Percentiles rank a stretch among this genome's conserved stretches.
Conservation (phyloP, 2,329 filamentous ascomycete species). For the Davidsoniella neocaledoniae region DNA sequence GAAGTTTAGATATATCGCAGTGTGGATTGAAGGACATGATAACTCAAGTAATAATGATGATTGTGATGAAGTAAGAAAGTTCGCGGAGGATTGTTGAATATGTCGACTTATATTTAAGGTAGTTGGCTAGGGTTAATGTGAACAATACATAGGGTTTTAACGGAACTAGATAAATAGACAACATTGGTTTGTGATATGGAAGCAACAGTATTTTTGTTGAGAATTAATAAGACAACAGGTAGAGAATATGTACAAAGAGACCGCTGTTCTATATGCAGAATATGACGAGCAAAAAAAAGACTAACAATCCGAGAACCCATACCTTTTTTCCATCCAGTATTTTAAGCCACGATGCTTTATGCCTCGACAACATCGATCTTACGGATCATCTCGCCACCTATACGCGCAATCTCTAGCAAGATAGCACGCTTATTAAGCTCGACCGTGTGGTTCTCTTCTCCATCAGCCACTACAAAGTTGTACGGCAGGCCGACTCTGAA, state of each 20-base stretch:
- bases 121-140: too few species aligned
- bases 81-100: too few species aligned
- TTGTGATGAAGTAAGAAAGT: too few species aligned
- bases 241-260: conserved; percentile 6
- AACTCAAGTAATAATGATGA: too few species aligned
- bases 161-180: too few species aligned
- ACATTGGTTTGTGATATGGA: too few species aligned
- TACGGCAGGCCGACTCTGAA: conserved; percentile 60
- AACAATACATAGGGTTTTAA: too few species aligned
- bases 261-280: conserved; percentile 4
- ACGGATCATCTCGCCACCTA: conserved; percentile 50
- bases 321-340: background rate
- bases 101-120: too few species aligned
- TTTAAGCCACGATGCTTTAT: conserved; percentile 3
- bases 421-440: conserved; percentile 52
- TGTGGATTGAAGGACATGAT: too few species aligned
- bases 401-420: conserved; percentile 53
- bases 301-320: background rate
- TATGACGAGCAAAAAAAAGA: background rate
- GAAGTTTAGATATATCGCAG: too few species aligned
- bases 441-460: conserved; percentile 31
- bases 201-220: too few species aligned
- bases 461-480: conserved; percentile 26
- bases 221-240: background rate
- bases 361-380: conserved; percentile 36